phyloP scores from a whole-genome alignment of 495 filamentous ascomycete genomes.

The Acidomyces sp. region DNA sequence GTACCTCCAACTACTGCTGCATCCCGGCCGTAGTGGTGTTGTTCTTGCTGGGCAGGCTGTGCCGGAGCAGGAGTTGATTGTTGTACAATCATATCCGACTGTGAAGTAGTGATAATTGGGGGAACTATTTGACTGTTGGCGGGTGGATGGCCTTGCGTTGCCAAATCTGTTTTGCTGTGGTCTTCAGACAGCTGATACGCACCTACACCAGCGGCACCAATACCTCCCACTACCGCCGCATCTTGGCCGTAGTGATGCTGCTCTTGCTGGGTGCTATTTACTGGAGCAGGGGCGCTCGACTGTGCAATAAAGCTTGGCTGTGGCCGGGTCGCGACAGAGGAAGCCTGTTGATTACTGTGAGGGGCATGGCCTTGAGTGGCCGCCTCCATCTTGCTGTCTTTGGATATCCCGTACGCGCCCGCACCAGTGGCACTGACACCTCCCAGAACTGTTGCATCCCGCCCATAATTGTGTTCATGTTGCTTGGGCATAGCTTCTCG shows the following conservation, averaged over 20 bases:
- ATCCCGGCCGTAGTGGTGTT: conserved; percentile 7
- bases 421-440: conserved; percentile 15
- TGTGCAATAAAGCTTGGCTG: no score
- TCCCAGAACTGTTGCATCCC: conserved; percentile 19
- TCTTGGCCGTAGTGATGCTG: conserved; percentile 20
- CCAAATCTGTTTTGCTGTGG: no score
- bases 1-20: conserved; percentile 3
- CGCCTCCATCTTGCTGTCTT: not conserved
- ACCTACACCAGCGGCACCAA: conserved; percentile 15
- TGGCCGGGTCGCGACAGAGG: no score
- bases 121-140: no score
- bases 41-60: not conserved
- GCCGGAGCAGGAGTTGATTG: no score
- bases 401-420: conserved; percentile 8
- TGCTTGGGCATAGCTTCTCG: not conserved
- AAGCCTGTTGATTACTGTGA: no score
- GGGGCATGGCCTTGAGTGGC: not conserved
- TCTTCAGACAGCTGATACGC: conserved; percentile 10
- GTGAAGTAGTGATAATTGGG: no score
- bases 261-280: not conserved
- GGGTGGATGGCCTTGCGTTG: not conserved
- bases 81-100: no score
- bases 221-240: conserved; percentile 19
- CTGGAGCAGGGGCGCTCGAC: no score
- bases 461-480: conserved; percentile 17